Percentiles rank a stretch among this genome's conserved stretches.
Conservation (phyloP, 2,329 filamentous ascomycete genomes). For the Graphiopsis chlorocephala region DNA sequence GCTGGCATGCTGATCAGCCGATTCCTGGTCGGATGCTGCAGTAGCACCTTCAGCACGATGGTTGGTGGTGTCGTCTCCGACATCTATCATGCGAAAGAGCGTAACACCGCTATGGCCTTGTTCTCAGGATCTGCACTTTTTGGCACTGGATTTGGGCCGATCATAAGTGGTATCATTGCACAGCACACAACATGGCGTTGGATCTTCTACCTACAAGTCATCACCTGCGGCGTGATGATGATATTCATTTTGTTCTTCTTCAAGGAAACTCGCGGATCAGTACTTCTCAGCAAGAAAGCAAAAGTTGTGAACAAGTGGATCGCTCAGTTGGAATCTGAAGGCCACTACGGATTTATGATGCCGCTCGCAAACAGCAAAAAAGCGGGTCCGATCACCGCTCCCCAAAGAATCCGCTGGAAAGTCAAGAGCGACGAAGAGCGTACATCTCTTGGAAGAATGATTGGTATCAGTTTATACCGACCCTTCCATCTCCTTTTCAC, state of each 20-base stretch:
- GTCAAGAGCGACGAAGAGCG: slow-evolving; percentile 77
- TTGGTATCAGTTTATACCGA: slow-evolving; percentile 69
- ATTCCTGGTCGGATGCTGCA: slow-evolving; percentile 74
- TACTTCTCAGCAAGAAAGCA: slow-evolving; percentile 75
- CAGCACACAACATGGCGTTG: slow-evolving; percentile 72
- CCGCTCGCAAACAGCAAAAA: slow-evolving; percentile 26
- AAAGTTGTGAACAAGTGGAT: slow-evolving; percentile 75
- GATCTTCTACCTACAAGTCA: slow-evolving; percentile 84
- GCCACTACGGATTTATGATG: slow-evolving; percentile 57
- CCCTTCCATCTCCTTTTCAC: slow-evolving; percentile 76
- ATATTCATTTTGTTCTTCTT: slow-evolving; percentile 67
- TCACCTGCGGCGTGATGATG: slow-evolving; percentile 64
- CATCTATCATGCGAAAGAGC: slow-evolving; percentile 71
- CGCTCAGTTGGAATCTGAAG: slow-evolving; percentile 64
- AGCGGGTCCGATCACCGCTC: slow-evolving; percentile 23
- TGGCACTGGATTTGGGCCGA: slow-evolving; percentile 75
- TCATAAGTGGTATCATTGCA: slow-evolving; percentile 68
- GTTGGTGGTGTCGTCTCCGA: slow-evolving; percentile 90
- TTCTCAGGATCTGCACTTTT: slow-evolving; percentile 77
- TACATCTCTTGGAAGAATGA: slow-evolving; percentile 64
- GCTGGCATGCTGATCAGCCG: slow-evolving; percentile 72
- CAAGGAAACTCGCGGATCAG: slow-evolving; percentile 76
- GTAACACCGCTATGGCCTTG: slow-evolving; percentile 86
- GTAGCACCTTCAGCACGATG: slow-evolving; percentile 79
- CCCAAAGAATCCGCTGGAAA: slow-evolving; percentile 64